phyloP scores from a whole-genome alignment of 768 basidiomycete species.

The Boletus huronensis region DNA sequence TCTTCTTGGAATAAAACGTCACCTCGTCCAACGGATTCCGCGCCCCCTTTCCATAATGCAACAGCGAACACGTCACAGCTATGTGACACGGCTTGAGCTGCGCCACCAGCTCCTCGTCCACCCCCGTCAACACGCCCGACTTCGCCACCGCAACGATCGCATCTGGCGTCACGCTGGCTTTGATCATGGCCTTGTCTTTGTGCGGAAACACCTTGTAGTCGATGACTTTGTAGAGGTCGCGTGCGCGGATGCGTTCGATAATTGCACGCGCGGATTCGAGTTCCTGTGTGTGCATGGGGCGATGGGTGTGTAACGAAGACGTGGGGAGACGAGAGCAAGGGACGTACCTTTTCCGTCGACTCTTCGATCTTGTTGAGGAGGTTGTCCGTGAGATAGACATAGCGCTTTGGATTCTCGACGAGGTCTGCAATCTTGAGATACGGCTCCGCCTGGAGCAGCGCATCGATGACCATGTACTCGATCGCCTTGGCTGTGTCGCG shows the following conservation, averaged over 20 bases:
- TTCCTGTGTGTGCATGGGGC: conserved; percentile 38
- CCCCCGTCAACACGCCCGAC: conserved; percentile 21
- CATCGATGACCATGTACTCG: conserved; percentile 84
- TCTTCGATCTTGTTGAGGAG: conserved; percentile 60
- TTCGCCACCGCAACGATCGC: conserved; percentile 44
- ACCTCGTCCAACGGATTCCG: conserved; percentile 66
- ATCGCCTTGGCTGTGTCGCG: conserved; percentile 58
- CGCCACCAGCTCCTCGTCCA: conserved; percentile 29
- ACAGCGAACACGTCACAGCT: conserved; percentile 56
- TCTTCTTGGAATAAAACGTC: conserved; percentile 70
- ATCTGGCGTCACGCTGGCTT: conserved; percentile 34
- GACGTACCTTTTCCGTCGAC: conserved; percentile 34
- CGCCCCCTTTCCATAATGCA: conserved; percentile 78
- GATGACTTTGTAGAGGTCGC: conserved; percentile 68
- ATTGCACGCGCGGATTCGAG: conserved; percentile 57
- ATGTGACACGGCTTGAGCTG: conserved; percentile 48
- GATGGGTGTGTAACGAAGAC: too few species aligned
- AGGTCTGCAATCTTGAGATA: conserved; percentile 55
- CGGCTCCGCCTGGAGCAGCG: conserved; percentile 64
- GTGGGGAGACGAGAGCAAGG: too few species aligned
- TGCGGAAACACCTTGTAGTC: conserved; percentile 55
- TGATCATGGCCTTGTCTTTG: conserved; percentile 26
- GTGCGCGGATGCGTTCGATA: conserved; percentile 54
- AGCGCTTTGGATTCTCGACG: conserved; percentile 56
- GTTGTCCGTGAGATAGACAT: conserved; percentile 64